These are phyloP conservation scores for Santalum album DNA, from an alignment of 164 flowering plant species.

Conservation along the genomic window DNA sequence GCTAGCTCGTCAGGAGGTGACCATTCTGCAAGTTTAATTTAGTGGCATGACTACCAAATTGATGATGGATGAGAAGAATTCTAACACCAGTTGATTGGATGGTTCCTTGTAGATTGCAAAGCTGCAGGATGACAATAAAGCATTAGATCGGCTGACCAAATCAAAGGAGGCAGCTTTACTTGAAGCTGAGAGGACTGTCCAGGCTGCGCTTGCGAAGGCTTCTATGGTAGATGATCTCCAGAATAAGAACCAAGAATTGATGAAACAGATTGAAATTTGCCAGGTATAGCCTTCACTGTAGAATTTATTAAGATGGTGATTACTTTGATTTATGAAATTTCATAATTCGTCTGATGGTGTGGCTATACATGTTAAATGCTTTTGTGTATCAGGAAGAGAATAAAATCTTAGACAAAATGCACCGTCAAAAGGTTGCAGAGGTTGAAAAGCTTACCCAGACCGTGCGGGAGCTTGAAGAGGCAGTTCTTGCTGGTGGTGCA, in stretches of 20 bases:
- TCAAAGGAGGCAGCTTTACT: constrained; percentile 98
- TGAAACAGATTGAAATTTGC: constrained; percentile 98
- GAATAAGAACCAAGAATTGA: constrained; percentile 92
- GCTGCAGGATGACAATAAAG: constrained; percentile 98
- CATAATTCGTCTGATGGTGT: background rate
- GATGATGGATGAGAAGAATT: background rate
- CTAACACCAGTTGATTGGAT: no score
- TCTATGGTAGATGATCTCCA: constrained; percentile 99
- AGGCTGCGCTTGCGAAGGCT: constrained; percentile 89
- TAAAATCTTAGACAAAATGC: constrained; percentile 91
- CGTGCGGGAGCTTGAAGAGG: constrained; percentile 91
- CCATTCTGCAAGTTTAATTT: background rate
- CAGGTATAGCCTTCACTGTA: constrained; percentile 49
- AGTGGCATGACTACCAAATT: background rate
- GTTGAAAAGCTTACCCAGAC: constrained; percentile 97
- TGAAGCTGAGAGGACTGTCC: constrained; percentile 93
- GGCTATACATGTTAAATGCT: constrained; percentile 1
- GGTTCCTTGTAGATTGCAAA: constrained; percentile 61
- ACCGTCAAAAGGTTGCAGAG: constrained; percentile 96
- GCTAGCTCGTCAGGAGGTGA: constrained; percentile 87
- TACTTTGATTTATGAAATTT: background rate
- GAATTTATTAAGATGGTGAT: background rate
- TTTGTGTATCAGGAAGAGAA: constrained; percentile 74
- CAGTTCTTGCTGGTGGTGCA: constrained; percentile 99
- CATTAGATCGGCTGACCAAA: constrained; percentile 96